Conservation (phyloP, 495 filamentous ascomycete genomes). For the Astrothelium subdiscretum region DNA sequence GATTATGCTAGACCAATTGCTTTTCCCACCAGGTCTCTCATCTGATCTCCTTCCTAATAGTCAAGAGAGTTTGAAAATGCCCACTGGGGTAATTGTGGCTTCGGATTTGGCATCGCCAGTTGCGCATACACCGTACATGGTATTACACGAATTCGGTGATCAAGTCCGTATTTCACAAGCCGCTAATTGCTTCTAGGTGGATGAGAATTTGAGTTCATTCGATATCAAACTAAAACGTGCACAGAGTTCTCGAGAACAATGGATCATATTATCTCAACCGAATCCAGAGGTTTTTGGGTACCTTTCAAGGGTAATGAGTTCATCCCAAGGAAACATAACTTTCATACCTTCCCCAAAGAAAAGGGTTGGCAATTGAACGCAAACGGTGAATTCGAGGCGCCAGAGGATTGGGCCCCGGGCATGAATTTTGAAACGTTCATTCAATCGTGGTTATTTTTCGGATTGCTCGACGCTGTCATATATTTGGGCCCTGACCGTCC, state of each 20-base stretch:
- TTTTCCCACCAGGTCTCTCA: no score
- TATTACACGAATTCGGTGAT: no score
- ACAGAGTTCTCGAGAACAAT: neutral
- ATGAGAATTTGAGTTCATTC: no score
- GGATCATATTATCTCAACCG: neutral
- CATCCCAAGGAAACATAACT: neutral
- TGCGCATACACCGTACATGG: no score
- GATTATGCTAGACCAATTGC: no score
- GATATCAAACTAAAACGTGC: no score
- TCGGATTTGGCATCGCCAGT: no score
- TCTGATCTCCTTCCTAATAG: no score
- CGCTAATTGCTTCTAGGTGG: no score
- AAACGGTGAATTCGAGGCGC: neutral
- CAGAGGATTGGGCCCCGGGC: neutral
- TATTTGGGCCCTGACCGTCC: neutral
- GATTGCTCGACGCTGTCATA: neutral
- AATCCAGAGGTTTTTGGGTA: neutral
- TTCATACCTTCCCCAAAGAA: neutral
- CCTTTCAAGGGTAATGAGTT: neutral
- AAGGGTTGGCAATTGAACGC: neutral
- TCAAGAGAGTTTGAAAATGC: no score
- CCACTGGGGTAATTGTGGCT: no score
- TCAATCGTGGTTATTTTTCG: neutral
- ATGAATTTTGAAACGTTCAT: neutral
- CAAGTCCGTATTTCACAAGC: no score